phyloP scores from a whole-genome alignment of 306 rosid genomes.

The Inga leiocalycina region DNA sequence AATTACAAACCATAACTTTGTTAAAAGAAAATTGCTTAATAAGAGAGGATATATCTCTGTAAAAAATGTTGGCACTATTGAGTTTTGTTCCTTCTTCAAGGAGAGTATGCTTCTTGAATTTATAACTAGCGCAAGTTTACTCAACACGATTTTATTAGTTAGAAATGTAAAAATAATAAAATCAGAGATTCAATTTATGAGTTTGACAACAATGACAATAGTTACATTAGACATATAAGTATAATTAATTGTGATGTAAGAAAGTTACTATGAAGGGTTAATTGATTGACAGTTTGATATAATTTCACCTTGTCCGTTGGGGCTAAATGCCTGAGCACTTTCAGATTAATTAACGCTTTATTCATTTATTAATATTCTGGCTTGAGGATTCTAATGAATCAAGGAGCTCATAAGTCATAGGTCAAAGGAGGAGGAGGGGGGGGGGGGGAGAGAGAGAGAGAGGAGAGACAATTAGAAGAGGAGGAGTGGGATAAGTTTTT shows the following conservation, averaged over 20 bases:
- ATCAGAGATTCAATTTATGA: accelerated
- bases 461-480: not conserved
- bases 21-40: no score
- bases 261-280: not conserved
- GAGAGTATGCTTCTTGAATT: no score
- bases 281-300: not conserved
- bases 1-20: no score
- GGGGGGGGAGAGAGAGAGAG: no score
- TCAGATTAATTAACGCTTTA: not conserved
- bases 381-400: conserved; percentile 10
- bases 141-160: no score
- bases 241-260: not conserved
- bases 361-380: not conserved
- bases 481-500: not conserved
- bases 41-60: no score
- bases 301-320: not conserved
- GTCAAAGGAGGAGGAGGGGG: conserved; percentile 10
- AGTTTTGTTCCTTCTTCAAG: no score
- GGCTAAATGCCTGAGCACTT: not conserved
- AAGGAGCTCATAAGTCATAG: not conserved
- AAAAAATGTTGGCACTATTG: no score
- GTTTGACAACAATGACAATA: no score
- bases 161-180: no score
- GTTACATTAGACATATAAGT: not conserved
- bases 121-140: no score